Evolutionary conservation across 2,329 filamentous ascomycete species (phyloP).

Genomic region (Nemania diffusa): DNA sequence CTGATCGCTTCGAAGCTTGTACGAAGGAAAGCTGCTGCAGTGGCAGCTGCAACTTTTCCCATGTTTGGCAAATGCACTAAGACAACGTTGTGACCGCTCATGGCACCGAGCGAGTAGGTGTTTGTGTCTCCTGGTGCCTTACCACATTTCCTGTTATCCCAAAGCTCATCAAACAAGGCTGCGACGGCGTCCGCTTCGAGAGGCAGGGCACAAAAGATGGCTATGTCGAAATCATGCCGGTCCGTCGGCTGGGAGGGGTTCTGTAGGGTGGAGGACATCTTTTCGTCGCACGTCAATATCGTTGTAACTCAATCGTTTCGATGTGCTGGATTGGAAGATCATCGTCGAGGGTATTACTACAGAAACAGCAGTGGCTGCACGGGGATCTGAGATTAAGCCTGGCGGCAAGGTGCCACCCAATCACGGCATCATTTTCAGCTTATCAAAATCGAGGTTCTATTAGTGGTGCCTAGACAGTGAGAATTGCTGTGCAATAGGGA

Average conservation of each 20-base stretch:
- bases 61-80: slow-evolving; percentile 7
- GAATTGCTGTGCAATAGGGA: no score
- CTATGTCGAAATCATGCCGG: slow-evolving; percentile 9
- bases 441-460: no score
- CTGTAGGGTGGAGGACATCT: background rate
- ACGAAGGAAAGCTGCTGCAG: background rate
- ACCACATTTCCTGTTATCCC: background rate
- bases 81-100: slow-evolving; percentile 19
- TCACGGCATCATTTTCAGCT: no score
- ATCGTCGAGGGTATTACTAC: no score
- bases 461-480: no score
- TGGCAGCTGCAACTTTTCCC: slow-evolving; percentile 10
- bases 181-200: slow-evolving; percentile 8
- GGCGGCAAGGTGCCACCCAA: no score
- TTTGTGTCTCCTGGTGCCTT: slow-evolving; percentile 1
- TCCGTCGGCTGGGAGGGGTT: background rate
- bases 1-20: background rate
- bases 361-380: no score
- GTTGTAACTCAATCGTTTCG: background rate
- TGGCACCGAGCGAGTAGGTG: slow-evolving; percentile 6
- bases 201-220: slow-evolving; percentile 15
- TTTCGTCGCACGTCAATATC: background rate
- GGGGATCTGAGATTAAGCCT: no score
- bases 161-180: slow-evolving; percentile 2
- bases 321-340: background rate